These are phyloP conservation scores for Exophiala xenobiotica DNA, from an alignment of 2,329 filamentous ascomycete species.

Conservation along the genomic window DNA sequence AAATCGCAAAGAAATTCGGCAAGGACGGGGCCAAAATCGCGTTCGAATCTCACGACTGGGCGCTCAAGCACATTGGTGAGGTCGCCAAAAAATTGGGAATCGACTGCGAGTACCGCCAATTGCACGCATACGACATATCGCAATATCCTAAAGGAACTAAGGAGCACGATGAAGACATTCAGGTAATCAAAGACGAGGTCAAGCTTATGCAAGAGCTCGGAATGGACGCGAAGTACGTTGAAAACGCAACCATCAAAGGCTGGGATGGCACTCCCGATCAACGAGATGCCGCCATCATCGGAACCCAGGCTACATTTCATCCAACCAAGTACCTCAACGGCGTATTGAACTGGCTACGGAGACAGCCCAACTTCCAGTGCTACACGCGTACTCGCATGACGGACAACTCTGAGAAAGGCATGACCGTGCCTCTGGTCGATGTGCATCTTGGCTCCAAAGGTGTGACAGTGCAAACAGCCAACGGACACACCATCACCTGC, in stretches of 20 bases:
- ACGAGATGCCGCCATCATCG: conserved; percentile 50
- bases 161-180: conserved; percentile 48
- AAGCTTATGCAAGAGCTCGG: conserved; percentile 47
- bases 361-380: conserved; percentile 55
- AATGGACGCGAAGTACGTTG: conserved; percentile 41
- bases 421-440: conserved; percentile 36
- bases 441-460: conserved; percentile 47
- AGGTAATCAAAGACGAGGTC: conserved; percentile 48
- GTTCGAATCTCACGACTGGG: conserved; percentile 57
- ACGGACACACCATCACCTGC: conserved; percentile 50
- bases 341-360: conserved; percentile 51
- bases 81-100: conserved; percentile 51
- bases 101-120: conserved; percentile 56
- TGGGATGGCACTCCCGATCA: conserved; percentile 55
- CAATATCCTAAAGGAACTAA: conserved; percentile 46
- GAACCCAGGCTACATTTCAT: conserved; percentile 55
- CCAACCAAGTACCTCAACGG: conserved; percentile 57
- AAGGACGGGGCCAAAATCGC: conserved; percentile 49
- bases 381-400: conserved; percentile 53
- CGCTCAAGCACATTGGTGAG: conserved; percentile 52
- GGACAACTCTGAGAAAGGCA: conserved; percentile 50
- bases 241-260: conserved; percentile 50
- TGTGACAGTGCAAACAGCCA: conserved; percentile 49
- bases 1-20: conserved; percentile 55
- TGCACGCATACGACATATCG: conserved; percentile 53